A percentile compares a stretch with the other conserved stretches of the same genome.
phyloP scores from a whole-genome alignment of 352 stramenopile species.

The Pythium chondricola region DNA sequence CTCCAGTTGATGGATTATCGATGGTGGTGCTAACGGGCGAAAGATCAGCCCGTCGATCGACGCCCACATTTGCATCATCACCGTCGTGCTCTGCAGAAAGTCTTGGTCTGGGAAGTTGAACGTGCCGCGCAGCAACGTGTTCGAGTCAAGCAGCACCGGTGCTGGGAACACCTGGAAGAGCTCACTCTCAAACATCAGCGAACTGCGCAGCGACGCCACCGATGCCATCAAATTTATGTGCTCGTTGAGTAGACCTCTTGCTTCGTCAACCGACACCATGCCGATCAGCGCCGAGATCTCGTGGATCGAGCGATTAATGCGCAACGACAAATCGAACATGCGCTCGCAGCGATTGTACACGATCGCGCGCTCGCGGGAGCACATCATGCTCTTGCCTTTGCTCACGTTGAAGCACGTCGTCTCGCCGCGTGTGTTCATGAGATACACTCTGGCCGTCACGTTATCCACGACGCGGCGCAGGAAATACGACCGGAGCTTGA shows the following conservation, averaged over 20 bases:
- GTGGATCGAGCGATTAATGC: slow-evolving; percentile 84
- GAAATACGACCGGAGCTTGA: slow-evolving; percentile 59
- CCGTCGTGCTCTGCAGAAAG: slow-evolving; percentile 54
- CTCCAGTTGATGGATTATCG: slow-evolving; percentile 33
- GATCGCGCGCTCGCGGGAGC: slow-evolving; percentile 62
- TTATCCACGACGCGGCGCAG: slow-evolving; percentile 45
- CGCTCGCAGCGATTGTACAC: slow-evolving; percentile 81
- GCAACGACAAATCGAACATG: slow-evolving; percentile 85
- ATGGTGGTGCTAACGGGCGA: slow-evolving; percentile 58
- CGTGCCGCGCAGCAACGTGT: slow-evolving; percentile 61
- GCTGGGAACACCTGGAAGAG: slow-evolving; percentile 80
- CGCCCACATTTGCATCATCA: slow-evolving; percentile 87
- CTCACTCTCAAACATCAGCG: slow-evolving; percentile 83
- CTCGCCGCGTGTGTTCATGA: slow-evolving; percentile 77
- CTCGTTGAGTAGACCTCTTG: slow-evolving; percentile 68
- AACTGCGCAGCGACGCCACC: slow-evolving; percentile 62
- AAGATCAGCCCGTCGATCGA: slow-evolving; percentile 81
- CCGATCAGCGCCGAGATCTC: slow-evolving; percentile 81
- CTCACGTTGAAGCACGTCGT: slow-evolving; percentile 59
- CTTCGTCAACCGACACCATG: slow-evolving; percentile 76
- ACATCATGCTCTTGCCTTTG: slow-evolving; percentile 59
- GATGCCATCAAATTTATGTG: slow-evolving; percentile 82
- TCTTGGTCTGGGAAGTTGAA: slow-evolving; percentile 38
- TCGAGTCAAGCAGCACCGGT: slow-evolving; percentile 71
- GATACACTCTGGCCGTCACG: slow-evolving; percentile 66